Evolutionary conservation across 179 eudicot genomes (phyloP), one percentile per base, ranked within the genome.

Genomic region (Silene vulgaris): DNA sequence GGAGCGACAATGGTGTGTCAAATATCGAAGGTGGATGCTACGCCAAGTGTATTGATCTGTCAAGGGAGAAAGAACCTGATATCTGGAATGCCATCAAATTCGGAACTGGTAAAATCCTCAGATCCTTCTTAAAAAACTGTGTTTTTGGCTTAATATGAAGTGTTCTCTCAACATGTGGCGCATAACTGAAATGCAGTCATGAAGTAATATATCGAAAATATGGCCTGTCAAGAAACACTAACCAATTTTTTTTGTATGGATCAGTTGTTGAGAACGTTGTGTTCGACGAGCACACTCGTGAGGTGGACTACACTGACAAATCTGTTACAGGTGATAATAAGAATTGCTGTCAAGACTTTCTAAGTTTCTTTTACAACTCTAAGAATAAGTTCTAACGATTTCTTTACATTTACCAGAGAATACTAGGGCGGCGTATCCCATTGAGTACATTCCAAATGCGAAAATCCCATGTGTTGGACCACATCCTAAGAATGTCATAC

Each of bases 1-100:
- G 97, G 98, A 85, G 91, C 67, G 90, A 90, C 19, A 86, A 82
- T 63, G 97, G 98, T 23, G 98, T 94, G 40, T 92, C 98, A 0
- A 94, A 94, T 32, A 94, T 94, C 19, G 98, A 94, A 76, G 98
- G 97, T 5, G 97, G 98, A 71, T 94, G 98, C 82, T 94, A 94
- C 81, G 98, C 97, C 52, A 94, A 94, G 88, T 92, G 97, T 82
- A 88, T 94, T 35, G 98, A 92, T 79, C 88, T 92, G 17, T 80
- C 91, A 0, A 52, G 81, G 66, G 98, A 90, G 69, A 94, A 94
- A 70, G 98, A 94, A 84, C 97, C 98, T 65, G 97, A 94, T 86
- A 94, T 94, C 8, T 94, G 89, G 89, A 90, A 94, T 40, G 96
- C 98, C 21, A 94, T 94, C 85, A 92, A 89, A 87, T 94, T 94